Evolutionary conservation across 768 basidiomycete genomes (phyloP).

Genomic region (Trametopsis cervina): DNA sequence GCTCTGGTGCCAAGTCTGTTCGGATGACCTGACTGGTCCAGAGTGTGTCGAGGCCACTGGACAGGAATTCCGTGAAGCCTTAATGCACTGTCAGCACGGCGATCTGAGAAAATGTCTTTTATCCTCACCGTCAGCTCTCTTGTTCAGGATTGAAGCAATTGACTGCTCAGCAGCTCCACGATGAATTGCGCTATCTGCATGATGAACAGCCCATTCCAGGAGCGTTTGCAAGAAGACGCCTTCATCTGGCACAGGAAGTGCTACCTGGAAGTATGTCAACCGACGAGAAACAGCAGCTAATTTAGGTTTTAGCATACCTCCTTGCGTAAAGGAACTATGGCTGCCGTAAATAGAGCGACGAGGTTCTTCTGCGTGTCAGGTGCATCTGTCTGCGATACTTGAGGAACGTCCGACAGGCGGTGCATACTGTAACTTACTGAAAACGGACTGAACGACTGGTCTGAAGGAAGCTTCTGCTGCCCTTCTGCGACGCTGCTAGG

Average conservation of each 20-base stretch:
- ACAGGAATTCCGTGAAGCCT: slow-evolving; percentile 46
- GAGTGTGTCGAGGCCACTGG: slow-evolving; percentile 34
- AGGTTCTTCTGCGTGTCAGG: slow-evolving; percentile 51
- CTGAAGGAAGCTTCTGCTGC: slow-evolving; percentile 39
- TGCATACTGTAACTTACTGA: slow-evolving; percentile 30
- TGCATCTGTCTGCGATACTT: slow-evolving; percentile 32
- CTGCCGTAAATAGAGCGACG: slow-evolving; percentile 59
- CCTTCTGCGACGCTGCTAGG: slow-evolving; percentile 48
- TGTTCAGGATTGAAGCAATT: slow-evolving; percentile 71
- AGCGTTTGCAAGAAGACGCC: slow-evolving; percentile 46
- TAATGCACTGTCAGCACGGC: slow-evolving; percentile 1
- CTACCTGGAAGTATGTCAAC: slow-evolving; percentile 33
- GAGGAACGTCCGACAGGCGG: neutral
- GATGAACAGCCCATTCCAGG: slow-evolving; percentile 51
- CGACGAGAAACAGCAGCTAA: slow-evolving; percentile 4
- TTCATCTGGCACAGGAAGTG: slow-evolving; percentile 41
- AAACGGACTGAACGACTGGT: slow-evolving; percentile 40
- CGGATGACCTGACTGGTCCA: slow-evolving; percentile 44
- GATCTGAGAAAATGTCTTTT: neutral
- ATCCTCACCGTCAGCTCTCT: slow-evolving; percentile 57
- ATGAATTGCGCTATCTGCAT: slow-evolving; percentile 43
- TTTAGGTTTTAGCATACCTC: no score
- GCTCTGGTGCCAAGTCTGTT: slow-evolving; percentile 21
- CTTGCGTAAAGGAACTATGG: slow-evolving; percentile 54
- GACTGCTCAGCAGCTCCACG: slow-evolving; percentile 48